Evolutionary conservation across 768 basidiomycete species (phyloP).

Genomic region (Kwoniella sp.): DNA sequence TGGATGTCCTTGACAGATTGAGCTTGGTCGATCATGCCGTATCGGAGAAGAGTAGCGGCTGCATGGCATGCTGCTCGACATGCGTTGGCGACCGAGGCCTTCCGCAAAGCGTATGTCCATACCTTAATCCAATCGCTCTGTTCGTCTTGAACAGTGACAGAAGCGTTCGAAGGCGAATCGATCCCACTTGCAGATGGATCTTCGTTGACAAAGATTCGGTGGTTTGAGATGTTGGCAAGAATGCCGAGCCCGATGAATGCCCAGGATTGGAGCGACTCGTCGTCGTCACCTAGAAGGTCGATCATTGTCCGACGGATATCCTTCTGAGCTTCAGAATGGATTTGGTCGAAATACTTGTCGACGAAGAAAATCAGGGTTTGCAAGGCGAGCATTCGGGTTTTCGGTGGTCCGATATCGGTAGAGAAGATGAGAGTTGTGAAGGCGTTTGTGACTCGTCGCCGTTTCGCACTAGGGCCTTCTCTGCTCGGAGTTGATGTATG

Average conservation of each 20-base stretch:
- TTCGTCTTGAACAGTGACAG: neutral
- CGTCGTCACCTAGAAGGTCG: slow-evolving; percentile 67
- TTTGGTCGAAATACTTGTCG: slow-evolving; percentile 69
- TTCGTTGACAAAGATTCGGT: neutral
- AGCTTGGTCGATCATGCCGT: slow-evolving; percentile 59
- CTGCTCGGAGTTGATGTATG: slow-evolving; percentile 6
- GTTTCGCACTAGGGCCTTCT: slow-evolving; percentile 30
- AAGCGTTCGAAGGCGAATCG: slow-evolving; percentile 8
- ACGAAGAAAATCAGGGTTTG: slow-evolving; percentile 84
- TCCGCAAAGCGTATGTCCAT: slow-evolving; percentile 80
- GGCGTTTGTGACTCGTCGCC: slow-evolving; percentile 38
- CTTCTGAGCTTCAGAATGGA: slow-evolving; percentile 66
- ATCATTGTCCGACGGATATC: slow-evolving; percentile 64
- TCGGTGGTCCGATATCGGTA: slow-evolving; percentile 10
- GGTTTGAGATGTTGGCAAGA: slow-evolving; percentile 5
- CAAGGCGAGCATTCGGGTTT: slow-evolving; percentile 59
- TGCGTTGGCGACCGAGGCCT: slow-evolving; percentile 66
- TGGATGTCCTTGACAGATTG: slow-evolving; percentile 74
- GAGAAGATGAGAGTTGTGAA: slow-evolving; percentile 24
- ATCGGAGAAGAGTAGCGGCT: slow-evolving; percentile 62
- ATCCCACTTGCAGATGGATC: neutral
- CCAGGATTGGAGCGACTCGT: slow-evolving; percentile 75
- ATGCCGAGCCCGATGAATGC: slow-evolving; percentile 77
- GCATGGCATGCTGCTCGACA: slow-evolving; percentile 80
- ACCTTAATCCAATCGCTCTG: slow-evolving; percentile 58